Conservation (phyloP, 805 yeast species). For the Cyberlindnera sargentensis region DNA sequence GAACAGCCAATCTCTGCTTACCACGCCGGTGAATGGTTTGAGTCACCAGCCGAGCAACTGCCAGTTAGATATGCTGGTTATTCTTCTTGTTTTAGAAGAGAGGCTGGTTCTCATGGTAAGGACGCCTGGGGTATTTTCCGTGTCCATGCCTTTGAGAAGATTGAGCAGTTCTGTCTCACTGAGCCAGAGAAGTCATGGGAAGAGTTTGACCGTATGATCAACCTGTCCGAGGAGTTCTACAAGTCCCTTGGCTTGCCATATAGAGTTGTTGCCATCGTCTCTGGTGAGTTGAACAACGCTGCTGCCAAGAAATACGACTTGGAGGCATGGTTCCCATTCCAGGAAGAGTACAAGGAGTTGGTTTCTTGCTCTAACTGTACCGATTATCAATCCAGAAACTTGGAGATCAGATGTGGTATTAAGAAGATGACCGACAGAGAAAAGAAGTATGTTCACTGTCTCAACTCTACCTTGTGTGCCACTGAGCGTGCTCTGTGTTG, state of each 20-base stretch:
- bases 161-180: conserved; percentile 91
- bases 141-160: conserved; percentile 97
- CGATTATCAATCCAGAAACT: conserved; percentile 96
- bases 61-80: conserved; percentile 97
- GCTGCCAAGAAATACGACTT: conserved; percentile 98
- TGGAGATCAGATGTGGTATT: conserved; percentile 98
- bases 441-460: conserved; percentile 97
- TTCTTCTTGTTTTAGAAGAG: conserved; percentile 98
- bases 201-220: conserved; percentile 95
- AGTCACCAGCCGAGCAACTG: conserved; percentile 91
- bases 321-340: conserved; percentile 99
- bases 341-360: conserved; percentile 95
- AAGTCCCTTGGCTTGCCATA: conserved; percentile 88
- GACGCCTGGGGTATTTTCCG: conserved; percentile 99
- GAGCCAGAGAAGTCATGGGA: conserved; percentile 98
- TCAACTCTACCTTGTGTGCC: conserved; percentile 95
- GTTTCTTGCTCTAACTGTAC: conserved; percentile 99
- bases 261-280: conserved; percentile 95
- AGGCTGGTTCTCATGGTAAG: conserved; percentile 98
- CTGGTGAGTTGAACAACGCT: conserved; percentile 97
- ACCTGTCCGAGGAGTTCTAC: conserved; percentile 85
- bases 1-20: conserved; percentile 99
- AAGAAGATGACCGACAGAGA: conserved; percentile 91
- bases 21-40: conserved; percentile 98
- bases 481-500: conserved; percentile 98